Evolutionary conservation across 2,329 filamentous ascomycete genomes (phyloP).

Genomic region (Dactylellina drechsleri): DNA sequence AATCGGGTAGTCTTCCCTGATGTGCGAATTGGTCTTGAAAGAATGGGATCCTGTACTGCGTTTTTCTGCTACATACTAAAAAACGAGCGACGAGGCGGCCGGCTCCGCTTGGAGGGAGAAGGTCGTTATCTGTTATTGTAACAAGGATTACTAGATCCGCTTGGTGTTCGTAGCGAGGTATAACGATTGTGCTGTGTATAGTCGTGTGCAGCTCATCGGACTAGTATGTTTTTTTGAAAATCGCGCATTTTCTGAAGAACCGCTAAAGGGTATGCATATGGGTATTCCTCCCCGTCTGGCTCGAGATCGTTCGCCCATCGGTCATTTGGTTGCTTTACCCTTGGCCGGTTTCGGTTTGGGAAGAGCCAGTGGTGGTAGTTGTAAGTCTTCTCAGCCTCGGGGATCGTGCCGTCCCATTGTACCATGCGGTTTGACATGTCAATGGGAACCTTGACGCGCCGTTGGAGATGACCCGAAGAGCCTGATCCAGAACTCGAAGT

Average conservation of each 20-base stretch:
- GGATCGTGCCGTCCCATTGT: conserved; percentile 27
- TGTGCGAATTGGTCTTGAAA: conserved; percentile 9
- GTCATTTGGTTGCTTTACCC: neutral
- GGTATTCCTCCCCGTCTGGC: neutral
- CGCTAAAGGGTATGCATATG: neutral
- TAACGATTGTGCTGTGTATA: conserved; percentile 14
- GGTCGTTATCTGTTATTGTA: neutral
- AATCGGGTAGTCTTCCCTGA: neutral
- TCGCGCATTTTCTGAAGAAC: neutral
- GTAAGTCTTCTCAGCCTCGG: neutral
- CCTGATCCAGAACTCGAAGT: too few relatives aligned
- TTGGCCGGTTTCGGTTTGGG: neutral
- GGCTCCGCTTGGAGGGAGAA: neutral
- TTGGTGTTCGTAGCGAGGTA: conserved; percentile 6
- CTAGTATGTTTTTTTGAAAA: neutral
- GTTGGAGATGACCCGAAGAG: neutral
- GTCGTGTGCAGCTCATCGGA: neutral
- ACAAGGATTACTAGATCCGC: conserved; percentile 24
- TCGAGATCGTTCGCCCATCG: neutral
- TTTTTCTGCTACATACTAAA: conserved; percentile 23
- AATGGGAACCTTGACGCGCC: neutral
- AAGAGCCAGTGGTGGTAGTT: conserved; percentile 20
- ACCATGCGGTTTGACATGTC: conserved; percentile 2
- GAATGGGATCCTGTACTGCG: conserved; percentile 8
- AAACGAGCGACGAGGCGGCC: conserved; percentile 6